These are phyloP conservation scores for Trametes coccinea DNA, from an alignment of 768 basidiomycete genomes.

Conservation along the genomic window DNA sequence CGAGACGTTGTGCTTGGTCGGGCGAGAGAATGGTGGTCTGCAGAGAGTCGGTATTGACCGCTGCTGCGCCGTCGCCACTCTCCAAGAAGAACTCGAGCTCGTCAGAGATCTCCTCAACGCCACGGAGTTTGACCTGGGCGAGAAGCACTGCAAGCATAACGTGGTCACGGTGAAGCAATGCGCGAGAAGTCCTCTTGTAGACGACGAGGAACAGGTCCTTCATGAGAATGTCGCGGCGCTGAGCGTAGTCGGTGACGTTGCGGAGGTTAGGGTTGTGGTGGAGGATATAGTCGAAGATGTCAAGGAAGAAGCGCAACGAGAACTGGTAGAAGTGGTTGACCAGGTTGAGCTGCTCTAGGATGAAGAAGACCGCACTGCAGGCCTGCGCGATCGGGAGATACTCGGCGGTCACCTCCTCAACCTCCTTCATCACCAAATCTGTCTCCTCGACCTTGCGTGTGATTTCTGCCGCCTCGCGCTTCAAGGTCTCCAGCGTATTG, in stretches of 20 bases:
- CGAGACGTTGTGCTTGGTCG: slow-evolving; percentile 70
- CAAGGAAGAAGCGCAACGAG: slow-evolving; percentile 96
- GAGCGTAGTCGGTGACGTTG: slow-evolving; percentile 68
- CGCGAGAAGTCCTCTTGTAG: slow-evolving; percentile 86
- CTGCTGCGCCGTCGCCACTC: slow-evolving; percentile 67
- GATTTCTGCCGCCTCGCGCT: slow-evolving; percentile 94
- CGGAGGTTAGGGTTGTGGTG: slow-evolving; percentile 90
- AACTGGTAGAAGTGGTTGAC: slow-evolving; percentile 99
- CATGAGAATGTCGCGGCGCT: slow-evolving; percentile 76
- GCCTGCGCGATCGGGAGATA: slow-evolving; percentile 94
- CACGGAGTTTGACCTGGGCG: slow-evolving; percentile 84
- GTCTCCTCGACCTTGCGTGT: slow-evolving; percentile 96
- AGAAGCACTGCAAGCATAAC: slow-evolving; percentile 89
- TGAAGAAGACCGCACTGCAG: slow-evolving; percentile 96
- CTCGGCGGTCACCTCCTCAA: slow-evolving; percentile 93
- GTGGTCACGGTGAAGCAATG: slow-evolving; percentile 87
- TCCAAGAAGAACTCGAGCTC: slow-evolving; percentile 94
- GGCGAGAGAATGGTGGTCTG: slow-evolving; percentile 53
- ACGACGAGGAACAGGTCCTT: slow-evolving; percentile 88
- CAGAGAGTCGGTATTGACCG: slow-evolving; percentile 39
- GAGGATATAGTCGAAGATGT: slow-evolving; percentile 95
- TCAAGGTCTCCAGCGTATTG: slow-evolving; percentile 91
- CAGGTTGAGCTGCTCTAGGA: slow-evolving; percentile 89
- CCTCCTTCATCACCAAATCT: slow-evolving; percentile 92
- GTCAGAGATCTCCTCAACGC: slow-evolving; percentile 75